phyloP scores from a whole-genome alignment of 306 rosid species.

The Myrica gale region DNA sequence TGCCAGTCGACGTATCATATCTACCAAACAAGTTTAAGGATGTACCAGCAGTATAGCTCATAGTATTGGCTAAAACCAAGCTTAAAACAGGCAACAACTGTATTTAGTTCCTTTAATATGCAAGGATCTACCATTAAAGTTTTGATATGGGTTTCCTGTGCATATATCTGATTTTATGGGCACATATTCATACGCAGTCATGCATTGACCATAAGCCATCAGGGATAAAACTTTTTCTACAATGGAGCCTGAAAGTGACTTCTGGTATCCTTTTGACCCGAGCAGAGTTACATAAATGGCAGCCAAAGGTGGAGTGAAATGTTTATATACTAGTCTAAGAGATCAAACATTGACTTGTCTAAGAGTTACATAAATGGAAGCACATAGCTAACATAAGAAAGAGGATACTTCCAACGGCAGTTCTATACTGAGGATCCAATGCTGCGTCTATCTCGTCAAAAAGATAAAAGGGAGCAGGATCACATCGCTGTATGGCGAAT shows the following conservation, averaged over 20 bases:
- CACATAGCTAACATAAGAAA: constrained; percentile 12
- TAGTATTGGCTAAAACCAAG: not conserved
- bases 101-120: constrained; percentile 1
- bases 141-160: not conserved
- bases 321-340: not conserved
- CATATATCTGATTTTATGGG: not conserved
- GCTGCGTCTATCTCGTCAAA: constrained; percentile 99
- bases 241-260: not conserved
- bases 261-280: not conserved
- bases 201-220: not conserved
- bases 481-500: constrained; percentile 98
- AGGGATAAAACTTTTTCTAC: not conserved
- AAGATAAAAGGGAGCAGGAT: constrained; percentile 98
- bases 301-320: not conserved
- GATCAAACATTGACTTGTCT: too few relatives aligned
- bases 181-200: not conserved
- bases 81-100: not conserved
- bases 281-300: not conserved
- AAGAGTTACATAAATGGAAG: not conserved
- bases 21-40: constrained; percentile 56
- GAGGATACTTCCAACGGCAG: constrained; percentile 98
- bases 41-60: not conserved
- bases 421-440: constrained; percentile 95
- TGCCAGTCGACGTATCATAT: constrained; percentile 91
- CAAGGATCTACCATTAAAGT: not conserved